phyloP scores from a whole-genome alignment of 2,329 filamentous ascomycete genomes.

The Venturia pyrina region DNA sequence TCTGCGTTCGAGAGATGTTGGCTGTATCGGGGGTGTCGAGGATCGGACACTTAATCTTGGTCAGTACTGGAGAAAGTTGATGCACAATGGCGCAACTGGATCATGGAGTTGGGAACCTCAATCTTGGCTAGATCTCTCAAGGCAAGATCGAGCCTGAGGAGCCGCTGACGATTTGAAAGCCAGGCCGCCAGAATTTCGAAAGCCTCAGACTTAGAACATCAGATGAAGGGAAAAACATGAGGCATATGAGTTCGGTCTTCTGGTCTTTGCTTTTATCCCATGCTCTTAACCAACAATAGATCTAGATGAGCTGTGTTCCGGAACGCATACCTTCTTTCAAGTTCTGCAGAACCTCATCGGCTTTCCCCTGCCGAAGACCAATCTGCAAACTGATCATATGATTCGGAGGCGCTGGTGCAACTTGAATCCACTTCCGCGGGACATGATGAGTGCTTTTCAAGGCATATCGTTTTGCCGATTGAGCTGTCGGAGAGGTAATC shows the following conservation, averaged over 20 bases:
- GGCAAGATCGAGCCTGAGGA: background rate
- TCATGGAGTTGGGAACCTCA: background rate
- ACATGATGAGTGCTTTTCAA: conserved; percentile 48
- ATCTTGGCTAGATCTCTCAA: background rate
- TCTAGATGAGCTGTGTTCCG: background rate
- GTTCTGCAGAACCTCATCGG: conserved; percentile 45
- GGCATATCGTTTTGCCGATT: conserved; percentile 26
- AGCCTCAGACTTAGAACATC: background rate
- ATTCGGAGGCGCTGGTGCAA: conserved; percentile 37
- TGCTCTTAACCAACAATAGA: background rate
- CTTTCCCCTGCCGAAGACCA: conserved; percentile 47
- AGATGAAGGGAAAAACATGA: background rate
- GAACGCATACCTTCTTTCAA: conserved; percentile 36
- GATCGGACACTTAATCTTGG: conserved; percentile 42
- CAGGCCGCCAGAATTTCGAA: background rate
- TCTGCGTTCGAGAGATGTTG: conserved; percentile 52
- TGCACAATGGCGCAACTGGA: background rate
- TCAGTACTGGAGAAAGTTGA: background rate
- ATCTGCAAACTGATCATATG: conserved; percentile 46
- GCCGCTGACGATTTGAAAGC: background rate
- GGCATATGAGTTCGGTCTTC: background rate
- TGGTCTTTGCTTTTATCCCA: background rate
- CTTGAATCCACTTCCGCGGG: conserved; percentile 40
- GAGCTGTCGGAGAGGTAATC: background rate
- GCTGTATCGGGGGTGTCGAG: conserved; percentile 49